A percentile compares a stretch with the other conserved stretches of the same genome.
Conservation (phyloP, 768 basidiomycete species). For the Dacryopinax spathularia region DNA sequence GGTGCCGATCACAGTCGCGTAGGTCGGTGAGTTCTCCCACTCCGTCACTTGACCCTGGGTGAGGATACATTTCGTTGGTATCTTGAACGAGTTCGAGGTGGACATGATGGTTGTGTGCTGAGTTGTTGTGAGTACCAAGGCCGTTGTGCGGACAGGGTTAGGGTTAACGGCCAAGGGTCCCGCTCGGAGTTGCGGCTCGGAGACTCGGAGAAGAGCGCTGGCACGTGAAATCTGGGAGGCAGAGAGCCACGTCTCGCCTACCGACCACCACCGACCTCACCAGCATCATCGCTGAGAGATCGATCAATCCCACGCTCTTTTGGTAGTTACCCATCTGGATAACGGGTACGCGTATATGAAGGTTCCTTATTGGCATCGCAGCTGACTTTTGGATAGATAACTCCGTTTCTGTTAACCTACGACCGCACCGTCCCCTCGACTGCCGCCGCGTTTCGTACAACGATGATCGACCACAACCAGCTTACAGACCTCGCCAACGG, state of each 20-base stretch:
- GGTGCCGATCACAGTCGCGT: slow-evolving; percentile 51
- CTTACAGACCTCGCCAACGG: slow-evolving; percentile 71
- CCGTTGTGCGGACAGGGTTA: neutral
- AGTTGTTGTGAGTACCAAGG: neutral
- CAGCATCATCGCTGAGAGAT: too few relatives aligned
- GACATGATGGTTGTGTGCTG: neutral
- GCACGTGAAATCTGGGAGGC: too few relatives aligned
- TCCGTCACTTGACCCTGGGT: slow-evolving; percentile 59
- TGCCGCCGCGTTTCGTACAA: slow-evolving; percentile 9
- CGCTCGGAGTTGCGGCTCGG: neutral
- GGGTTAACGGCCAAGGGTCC: neutral
- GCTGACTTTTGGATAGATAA: too few relatives aligned
- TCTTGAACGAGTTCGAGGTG: neutral
- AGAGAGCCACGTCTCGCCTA: too few relatives aligned
- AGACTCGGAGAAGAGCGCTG: neutral
- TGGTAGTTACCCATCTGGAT: too few relatives aligned
- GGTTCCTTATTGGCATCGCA: too few relatives aligned
- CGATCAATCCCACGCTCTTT: too few relatives aligned
- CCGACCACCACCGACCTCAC: too few relatives aligned
- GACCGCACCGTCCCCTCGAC: neutral
- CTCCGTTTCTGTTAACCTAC: neutral
- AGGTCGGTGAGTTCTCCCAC: slow-evolving; percentile 66
- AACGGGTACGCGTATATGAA: too few relatives aligned
- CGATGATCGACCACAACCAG: slow-evolving; percentile 69
- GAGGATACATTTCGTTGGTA: slow-evolving; percentile 59